A percentile compares a stretch with the other conserved stretches of the same genome.
Conservation (phyloP, 2,329 filamentous ascomycete genomes). For the Xylaria sp. region DNA sequence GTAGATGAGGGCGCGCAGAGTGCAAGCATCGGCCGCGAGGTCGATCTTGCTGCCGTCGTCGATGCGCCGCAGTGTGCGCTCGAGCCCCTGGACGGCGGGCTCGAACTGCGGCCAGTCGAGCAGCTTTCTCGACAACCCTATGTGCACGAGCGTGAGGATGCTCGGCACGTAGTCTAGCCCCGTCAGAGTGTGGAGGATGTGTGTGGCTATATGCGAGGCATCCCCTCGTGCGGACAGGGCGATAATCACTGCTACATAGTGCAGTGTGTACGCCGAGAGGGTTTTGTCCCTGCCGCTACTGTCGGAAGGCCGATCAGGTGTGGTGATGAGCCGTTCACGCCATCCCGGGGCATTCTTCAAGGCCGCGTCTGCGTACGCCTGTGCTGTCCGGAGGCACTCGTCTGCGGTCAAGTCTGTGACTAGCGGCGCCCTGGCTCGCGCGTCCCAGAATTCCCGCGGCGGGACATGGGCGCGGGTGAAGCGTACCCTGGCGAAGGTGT, state of each 20-base stretch:
- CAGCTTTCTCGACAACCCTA: slow-evolving; percentile 25
- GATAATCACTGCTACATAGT: slow-evolving; percentile 49
- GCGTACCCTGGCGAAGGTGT: slow-evolving; percentile 35
- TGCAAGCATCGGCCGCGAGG: slow-evolving; percentile 50
- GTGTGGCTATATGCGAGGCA: slow-evolving; percentile 43
- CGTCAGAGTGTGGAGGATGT: slow-evolving; percentile 52
- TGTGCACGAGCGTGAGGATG: slow-evolving; percentile 48
- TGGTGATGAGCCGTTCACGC: slow-evolving; percentile 40
- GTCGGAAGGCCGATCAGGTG: slow-evolving; percentile 31
- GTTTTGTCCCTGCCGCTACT: not conserved
- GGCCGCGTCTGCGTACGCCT: slow-evolving; percentile 44
- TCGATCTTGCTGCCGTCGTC: slow-evolving; percentile 26
- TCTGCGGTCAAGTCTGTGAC: slow-evolving; percentile 40
- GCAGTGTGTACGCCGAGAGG: slow-evolving; percentile 43
- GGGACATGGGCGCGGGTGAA: slow-evolving; percentile 48
- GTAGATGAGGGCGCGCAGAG: slow-evolving; percentile 50
- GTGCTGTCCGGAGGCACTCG: slow-evolving; percentile 41
- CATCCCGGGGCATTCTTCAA: slow-evolving; percentile 39
- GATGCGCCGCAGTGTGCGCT: slow-evolving; percentile 38
- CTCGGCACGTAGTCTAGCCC: slow-evolving; percentile 51
- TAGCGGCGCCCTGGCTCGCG: slow-evolving; percentile 19
- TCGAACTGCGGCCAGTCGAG: slow-evolving; percentile 39
- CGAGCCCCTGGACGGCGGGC: slow-evolving; percentile 39
- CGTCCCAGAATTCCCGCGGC: slow-evolving; percentile 43
- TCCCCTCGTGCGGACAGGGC: slow-evolving; percentile 1